Percentiles rank a stretch among this genome's conserved stretches.
These are phyloP conservation scores for Ceriops zippeliana DNA, from an alignment of 345 rosid genomes.

Conservation along the genomic window DNA sequence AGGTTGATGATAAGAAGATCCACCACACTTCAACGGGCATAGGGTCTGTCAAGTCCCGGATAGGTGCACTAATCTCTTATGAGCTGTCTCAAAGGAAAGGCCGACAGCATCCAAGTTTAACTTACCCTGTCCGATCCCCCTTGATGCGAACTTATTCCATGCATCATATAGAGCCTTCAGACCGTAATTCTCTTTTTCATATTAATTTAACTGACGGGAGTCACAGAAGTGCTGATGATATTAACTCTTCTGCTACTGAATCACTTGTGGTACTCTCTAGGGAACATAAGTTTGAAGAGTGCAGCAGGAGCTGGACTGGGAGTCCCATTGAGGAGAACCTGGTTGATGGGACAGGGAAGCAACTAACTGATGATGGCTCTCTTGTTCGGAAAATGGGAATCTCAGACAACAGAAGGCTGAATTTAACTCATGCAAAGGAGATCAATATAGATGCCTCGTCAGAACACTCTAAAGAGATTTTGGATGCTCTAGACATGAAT, in stretches of 20 bases:
- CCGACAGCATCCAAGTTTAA: slow-evolving; percentile 44
- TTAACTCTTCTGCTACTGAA: slow-evolving; percentile 23
- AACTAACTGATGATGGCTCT: slow-evolving; percentile 21
- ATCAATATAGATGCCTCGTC: slow-evolving; percentile 24
- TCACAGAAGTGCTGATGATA: slow-evolving; percentile 12
- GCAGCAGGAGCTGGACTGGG: neutral
- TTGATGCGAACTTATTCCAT: slow-evolving; percentile 24
- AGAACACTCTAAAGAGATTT: slow-evolving; percentile 35
- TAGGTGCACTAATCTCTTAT: slow-evolving; percentile 53
- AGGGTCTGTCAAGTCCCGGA: slow-evolving; percentile 50
- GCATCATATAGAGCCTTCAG: slow-evolving; percentile 23
- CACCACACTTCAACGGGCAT: slow-evolving; percentile 30
- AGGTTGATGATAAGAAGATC: slow-evolving; percentile 39
- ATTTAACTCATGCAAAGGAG: slow-evolving; percentile 23
- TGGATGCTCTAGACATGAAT: slow-evolving; percentile 50
- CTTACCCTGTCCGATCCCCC: slow-evolving; percentile 40
- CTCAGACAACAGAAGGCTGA: slow-evolving; percentile 18
- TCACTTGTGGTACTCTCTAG: slow-evolving; percentile 23
- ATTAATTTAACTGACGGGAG: slow-evolving; percentile 15
- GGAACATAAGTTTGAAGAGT: slow-evolving; percentile 28
- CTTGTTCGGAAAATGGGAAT: slow-evolving; percentile 15
- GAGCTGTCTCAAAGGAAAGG: slow-evolving; percentile 56
- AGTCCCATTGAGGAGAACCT: slow-evolving; percentile 1
- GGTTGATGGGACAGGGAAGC: slow-evolving; percentile 30
- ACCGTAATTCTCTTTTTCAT: slow-evolving; percentile 18